A percentile compares a stretch with the other conserved stretches of the same genome.
Evolutionary conservation across 2,329 filamentous ascomycete genomes (phyloP).

Genomic region (Ambrosiella cleistominuta): DNA sequence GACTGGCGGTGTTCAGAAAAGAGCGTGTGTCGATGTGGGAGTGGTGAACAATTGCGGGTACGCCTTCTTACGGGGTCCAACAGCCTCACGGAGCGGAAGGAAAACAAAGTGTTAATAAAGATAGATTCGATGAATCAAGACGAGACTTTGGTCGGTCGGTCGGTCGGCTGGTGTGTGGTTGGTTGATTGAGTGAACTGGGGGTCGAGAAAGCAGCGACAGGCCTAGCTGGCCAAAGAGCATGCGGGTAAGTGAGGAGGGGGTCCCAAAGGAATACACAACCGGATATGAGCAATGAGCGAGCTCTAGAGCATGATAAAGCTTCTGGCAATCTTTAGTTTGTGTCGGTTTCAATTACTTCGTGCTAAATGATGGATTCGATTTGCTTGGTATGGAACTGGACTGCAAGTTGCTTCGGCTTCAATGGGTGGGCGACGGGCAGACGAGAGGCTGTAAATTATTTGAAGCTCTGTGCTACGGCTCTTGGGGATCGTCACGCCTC

Average conservation of each 20-base stretch:
- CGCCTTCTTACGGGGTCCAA: constrained; percentile 2
- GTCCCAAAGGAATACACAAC: background rate
- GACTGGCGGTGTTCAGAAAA: background rate
- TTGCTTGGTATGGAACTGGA: background rate
- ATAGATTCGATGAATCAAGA: background rate
- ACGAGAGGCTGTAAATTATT: background rate
- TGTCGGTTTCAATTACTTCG: background rate
- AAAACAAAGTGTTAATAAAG: background rate
- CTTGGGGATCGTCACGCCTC: background rate
- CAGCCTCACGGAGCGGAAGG: constrained; percentile 3
- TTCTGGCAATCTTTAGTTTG: background rate
- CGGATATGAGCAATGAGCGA: background rate
- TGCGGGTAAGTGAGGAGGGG: background rate
- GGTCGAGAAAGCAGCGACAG: constrained; percentile 1
- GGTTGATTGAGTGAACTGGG: constrained; percentile 2
- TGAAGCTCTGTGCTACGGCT: background rate
- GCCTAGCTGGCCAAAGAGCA: background rate
- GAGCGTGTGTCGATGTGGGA: background rate
- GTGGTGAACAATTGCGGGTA: background rate
- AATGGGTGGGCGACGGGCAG: background rate
- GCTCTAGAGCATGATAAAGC: background rate
- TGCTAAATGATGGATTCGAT: background rate
- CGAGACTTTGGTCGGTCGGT: constrained; percentile 4
- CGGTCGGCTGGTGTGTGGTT: background rate
- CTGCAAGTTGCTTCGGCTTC: background rate